These are phyloP conservation scores for Skeletonema tropicum DNA, from an alignment of 108 stramenopile genomes.

Conservation along the genomic window DNA sequence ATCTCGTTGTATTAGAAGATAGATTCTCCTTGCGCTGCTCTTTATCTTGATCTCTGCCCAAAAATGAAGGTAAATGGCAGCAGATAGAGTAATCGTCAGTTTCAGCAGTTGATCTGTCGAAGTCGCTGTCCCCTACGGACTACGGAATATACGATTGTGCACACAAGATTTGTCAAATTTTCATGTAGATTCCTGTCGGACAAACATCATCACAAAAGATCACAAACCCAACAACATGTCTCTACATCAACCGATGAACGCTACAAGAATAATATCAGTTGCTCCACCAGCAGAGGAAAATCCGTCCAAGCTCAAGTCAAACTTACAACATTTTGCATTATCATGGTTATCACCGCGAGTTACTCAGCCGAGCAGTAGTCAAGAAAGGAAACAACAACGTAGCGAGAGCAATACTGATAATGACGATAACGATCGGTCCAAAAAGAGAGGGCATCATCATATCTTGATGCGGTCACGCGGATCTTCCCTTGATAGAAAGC, in stretches of 20 bases:
- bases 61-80: too few relatives aligned
- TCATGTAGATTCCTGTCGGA: background rate
- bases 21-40: too few relatives aligned
- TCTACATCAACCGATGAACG: background rate
- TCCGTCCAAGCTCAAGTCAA: background rate
- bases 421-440: background rate
- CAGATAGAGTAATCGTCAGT: too few relatives aligned
- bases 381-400: background rate
- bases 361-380: background rate
- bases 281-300: constrained; percentile 3
- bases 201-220: background rate
- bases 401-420: background rate
- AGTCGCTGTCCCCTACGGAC: too few relatives aligned
- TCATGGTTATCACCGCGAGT: background rate
- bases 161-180: too few relatives aligned
- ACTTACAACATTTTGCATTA: background rate
- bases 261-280: background rate
- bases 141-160: too few relatives aligned
- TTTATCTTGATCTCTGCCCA: too few relatives aligned
- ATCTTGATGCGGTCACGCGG: background rate
- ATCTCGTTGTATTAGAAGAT: too few relatives aligned
- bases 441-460: background rate
- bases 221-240: background rate
- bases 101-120: too few relatives aligned
- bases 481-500: background rate